Conservation (phyloP, 2,329 filamentous ascomycete genomes). For the Clarireedia sp. region DNA sequence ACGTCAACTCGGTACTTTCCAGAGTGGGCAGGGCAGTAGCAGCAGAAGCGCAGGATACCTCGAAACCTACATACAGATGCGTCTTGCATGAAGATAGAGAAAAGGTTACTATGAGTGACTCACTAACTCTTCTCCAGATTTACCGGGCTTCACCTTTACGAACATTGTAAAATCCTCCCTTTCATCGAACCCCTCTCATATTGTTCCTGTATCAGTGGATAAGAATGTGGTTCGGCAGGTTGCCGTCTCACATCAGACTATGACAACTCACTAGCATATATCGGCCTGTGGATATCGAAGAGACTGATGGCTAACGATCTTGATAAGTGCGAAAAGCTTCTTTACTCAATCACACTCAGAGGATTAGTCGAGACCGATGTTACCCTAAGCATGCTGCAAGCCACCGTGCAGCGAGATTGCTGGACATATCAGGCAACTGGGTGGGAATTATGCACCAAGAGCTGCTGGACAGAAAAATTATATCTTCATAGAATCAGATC, state of each 20-base stretch:
- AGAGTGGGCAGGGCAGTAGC: too few species aligned
- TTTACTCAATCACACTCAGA: background rate
- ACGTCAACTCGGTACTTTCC: too few species aligned
- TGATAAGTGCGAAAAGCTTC: background rate
- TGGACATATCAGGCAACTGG: background rate
- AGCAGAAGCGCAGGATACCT: too few species aligned
- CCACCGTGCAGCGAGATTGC: background rate
- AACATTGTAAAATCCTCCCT: background rate
- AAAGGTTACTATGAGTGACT: too few species aligned
- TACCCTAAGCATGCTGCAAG: background rate
- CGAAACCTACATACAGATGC: too few species aligned
- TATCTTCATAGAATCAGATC: background rate
- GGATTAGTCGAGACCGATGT: background rate
- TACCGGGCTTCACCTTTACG: too few species aligned
- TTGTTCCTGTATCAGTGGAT: too few species aligned
- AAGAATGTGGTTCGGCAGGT: background rate
- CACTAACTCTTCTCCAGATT: too few species aligned
- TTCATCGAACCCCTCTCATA: background rate
- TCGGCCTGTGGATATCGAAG: background rate
- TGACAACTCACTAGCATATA: background rate
- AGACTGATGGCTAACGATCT: background rate
- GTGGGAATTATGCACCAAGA: background rate
- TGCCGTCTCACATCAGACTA: background rate
- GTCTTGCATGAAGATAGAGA: too few species aligned
- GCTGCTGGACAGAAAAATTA: background rate